phyloP scores from a whole-genome alignment of 768 basidiomycete species.

The Coprinellus micaceus region DNA sequence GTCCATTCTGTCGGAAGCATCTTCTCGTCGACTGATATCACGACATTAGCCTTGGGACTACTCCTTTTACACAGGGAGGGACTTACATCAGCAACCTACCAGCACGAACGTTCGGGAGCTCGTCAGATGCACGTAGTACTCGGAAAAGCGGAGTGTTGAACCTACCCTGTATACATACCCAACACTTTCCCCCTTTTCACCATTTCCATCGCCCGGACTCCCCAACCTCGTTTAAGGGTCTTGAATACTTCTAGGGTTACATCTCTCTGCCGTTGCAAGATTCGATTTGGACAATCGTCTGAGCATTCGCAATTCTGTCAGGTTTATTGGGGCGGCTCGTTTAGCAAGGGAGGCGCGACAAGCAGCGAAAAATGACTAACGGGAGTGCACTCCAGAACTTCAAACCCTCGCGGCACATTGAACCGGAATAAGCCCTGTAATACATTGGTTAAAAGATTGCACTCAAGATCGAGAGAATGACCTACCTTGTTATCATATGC shows the following conservation, averaged over 20 bases:
- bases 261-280: conserved; percentile 56
- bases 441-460: background rate
- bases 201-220: conserved; percentile 44
- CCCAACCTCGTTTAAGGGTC: conserved; percentile 60
- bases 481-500: conserved; percentile 2
- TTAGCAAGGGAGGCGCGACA: too few species aligned
- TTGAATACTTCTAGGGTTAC: conserved; percentile 65
- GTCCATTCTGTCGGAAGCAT: conserved; percentile 34
- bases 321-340: too few species aligned
- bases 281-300: conserved; percentile 50
- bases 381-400: conserved; percentile 66
- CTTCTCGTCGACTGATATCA: conserved; percentile 37
- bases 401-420: conserved; percentile 35
- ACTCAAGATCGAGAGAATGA: background rate
- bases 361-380: too few species aligned
- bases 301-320: conserved; percentile 44
- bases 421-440: conserved; percentile 50
- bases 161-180: conserved; percentile 68
- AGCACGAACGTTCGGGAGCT: too few species aligned
- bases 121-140: too few species aligned
- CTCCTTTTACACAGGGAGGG: background rate
- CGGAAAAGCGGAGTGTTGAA: too few species aligned
- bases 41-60: background rate
- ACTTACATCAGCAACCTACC: conserved; percentile 49
- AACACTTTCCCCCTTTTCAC: conserved; percentile 55